phyloP scores from a whole-genome alignment of 2,329 filamentous ascomycete species.

The Calonectria pseudoturangicola region DNA sequence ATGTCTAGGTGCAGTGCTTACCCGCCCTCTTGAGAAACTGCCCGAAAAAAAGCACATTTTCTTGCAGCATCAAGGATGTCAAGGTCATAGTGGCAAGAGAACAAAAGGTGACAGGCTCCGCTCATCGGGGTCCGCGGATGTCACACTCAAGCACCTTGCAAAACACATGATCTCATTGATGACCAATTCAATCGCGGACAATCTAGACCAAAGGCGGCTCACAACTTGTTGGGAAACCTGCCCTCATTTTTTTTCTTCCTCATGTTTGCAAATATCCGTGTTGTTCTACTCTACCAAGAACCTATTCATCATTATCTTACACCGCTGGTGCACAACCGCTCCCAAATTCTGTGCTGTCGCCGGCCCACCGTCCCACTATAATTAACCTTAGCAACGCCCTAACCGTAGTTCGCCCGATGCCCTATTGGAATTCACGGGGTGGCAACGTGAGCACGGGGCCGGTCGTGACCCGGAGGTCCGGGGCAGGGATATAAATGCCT shows the following conservation, averaged over 20 bases:
- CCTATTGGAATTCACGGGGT: slow-evolving; percentile 18
- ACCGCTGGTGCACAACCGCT: neutral
- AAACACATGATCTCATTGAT: no score
- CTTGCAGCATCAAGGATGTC: neutral
- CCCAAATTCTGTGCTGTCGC: slow-evolving; percentile 8
- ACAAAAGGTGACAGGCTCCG: neutral
- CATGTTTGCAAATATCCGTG: no score
- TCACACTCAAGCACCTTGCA: no score
- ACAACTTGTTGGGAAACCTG: no score
- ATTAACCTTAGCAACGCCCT: slow-evolving; percentile 8
- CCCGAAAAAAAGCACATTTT: no score
- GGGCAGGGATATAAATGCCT: slow-evolving; percentile 14
- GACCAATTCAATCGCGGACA: no score
- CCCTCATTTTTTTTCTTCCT: no score
- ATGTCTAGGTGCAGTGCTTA: neutral
- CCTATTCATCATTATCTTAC: no score
- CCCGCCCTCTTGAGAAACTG: no score
- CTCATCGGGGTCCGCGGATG: no score
- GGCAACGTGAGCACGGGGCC: slow-evolving; percentile 25
- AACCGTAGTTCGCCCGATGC: slow-evolving; percentile 21
- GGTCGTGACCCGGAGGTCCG: slow-evolving; percentile 4
- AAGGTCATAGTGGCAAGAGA: neutral
- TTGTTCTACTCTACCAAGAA: no score
- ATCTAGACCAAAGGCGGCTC: no score
- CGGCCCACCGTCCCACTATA: slow-evolving; percentile 5